A percentile compares a stretch with the other conserved stretches of the same genome.
These are phyloP conservation scores for Rhizopogon roseolus DNA, from an alignment of 768 basidiomycete genomes.

Conservation along the genomic window DNA sequence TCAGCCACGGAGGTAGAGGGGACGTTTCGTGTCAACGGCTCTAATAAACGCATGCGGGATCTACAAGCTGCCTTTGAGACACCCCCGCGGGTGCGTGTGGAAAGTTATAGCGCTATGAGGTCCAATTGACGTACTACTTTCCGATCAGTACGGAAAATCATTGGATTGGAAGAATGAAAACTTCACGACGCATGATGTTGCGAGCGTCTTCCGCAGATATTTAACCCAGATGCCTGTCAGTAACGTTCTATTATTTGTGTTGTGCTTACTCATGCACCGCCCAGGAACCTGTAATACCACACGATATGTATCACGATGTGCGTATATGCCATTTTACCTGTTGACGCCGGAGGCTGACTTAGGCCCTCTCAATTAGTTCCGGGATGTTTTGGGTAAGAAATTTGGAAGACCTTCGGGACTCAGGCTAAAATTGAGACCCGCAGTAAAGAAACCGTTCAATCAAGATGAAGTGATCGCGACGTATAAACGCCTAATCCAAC, in stretches of 20 bases:
- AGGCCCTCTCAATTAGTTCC: slow-evolving; percentile 48
- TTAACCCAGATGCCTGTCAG: slow-evolving; percentile 95
- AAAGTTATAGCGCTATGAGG: not conserved
- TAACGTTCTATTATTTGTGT: slow-evolving; percentile 14
- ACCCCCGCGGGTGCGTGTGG: slow-evolving; percentile 67
- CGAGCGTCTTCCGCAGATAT: slow-evolving; percentile 93
- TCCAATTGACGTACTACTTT: slow-evolving; percentile 3
- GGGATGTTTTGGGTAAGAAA: slow-evolving; percentile 65
- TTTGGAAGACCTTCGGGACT: not conserved
- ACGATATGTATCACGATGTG: slow-evolving; percentile 83
- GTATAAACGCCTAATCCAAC: slow-evolving; percentile 81
- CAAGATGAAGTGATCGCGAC: slow-evolving; percentile 69
- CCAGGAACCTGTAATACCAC: slow-evolving; percentile 93
- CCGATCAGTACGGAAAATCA: slow-evolving; percentile 80
- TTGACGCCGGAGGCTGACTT: slow-evolving; percentile 9
- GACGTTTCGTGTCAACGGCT: slow-evolving; percentile 95
- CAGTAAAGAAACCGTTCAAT: slow-evolving; percentile 65
- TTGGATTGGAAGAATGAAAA: slow-evolving; percentile 84
- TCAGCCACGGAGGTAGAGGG: slow-evolving; percentile 88
- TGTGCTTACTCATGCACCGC: slow-evolving; percentile 8
- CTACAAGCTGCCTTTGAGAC: slow-evolving; percentile 88
- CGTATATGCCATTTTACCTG: slow-evolving; percentile 26
- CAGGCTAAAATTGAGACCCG: slow-evolving; percentile 2
- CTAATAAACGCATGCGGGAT: slow-evolving; percentile 91
- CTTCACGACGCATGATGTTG: slow-evolving; percentile 95